These are phyloP conservation scores for Dendrobium chrysotoxum DNA, from an alignment of 106 monocot genomes.

Conservation along the genomic window DNA sequence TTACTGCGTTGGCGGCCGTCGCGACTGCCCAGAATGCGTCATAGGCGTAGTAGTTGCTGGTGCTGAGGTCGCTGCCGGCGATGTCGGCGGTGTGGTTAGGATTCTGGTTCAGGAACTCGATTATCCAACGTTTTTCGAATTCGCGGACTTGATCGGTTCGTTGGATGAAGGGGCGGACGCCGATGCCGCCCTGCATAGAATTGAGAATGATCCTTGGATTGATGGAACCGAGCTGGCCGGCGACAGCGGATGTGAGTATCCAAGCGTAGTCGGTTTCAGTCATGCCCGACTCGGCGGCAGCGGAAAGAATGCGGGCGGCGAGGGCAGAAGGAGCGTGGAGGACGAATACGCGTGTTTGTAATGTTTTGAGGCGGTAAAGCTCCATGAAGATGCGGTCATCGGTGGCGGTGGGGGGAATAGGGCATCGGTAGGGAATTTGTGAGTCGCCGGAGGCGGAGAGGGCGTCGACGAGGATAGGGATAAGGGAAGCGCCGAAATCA, in stretches of 20 bases:
- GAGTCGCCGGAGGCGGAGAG: conserved; percentile 15
- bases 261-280: conserved; percentile 20
- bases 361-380: conserved; percentile 40
- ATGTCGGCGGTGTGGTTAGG: background rate
- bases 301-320: conserved; percentile 10
- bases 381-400: conserved; percentile 24
- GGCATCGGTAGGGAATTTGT: conserved; percentile 26
- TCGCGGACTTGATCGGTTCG: conserved; percentile 1
- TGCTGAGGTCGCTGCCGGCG: conserved; percentile 10
- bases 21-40: conserved; percentile 62
- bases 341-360: conserved; percentile 49
- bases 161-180: conserved; percentile 16
- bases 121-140: conserved; percentile 22
- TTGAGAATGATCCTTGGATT: conserved; percentile 5
- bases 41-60: conserved; percentile 47
- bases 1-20: conserved; percentile 31
- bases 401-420: conserved; percentile 15
- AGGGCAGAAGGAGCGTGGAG: conserved; percentile 23
- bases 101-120: conserved; percentile 28
- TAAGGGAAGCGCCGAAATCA: conserved; percentile 27
- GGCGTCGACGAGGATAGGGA: conserved; percentile 42
- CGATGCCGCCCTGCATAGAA: conserved; percentile 31
- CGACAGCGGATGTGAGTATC: conserved; percentile 27
- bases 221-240: conserved; percentile 13
- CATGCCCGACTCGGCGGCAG: conserved; percentile 15